These are phyloP conservation scores for Fusarium veterinarium DNA, from an alignment of 2,329 filamentous ascomycete genomes.

Conservation along the genomic window DNA sequence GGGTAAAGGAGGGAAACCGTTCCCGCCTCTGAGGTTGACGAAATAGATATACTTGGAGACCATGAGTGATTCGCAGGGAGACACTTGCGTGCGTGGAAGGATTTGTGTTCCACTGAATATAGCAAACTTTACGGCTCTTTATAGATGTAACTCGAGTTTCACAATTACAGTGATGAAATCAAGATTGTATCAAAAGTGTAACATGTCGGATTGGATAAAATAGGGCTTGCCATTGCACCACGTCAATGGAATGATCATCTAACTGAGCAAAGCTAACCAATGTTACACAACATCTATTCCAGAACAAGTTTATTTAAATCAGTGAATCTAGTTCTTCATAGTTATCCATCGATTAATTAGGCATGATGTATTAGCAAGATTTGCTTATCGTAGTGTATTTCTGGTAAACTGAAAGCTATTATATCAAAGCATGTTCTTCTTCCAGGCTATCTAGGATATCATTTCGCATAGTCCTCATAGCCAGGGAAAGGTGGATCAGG, in stretches of 20 bases:
- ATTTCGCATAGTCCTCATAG: background rate
- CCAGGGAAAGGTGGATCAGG: background rate
- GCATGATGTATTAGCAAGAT: fast-evolving
- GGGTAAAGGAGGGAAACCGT: fast-evolving
- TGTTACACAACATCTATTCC: background rate
- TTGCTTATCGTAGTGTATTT: background rate
- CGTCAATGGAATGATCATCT: fast-evolving
- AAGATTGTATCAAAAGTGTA: background rate
- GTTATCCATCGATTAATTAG: fast-evolving
- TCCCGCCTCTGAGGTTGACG: background rate
- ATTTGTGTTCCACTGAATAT: background rate
- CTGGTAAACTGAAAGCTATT: fast-evolving
- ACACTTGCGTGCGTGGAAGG: fast-evolving
- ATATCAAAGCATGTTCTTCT: fast-evolving
- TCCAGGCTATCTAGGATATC: background rate
- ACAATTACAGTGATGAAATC: background rate
- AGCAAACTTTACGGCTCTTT: background rate
- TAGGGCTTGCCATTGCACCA: background rate
- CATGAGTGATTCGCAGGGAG: background rate
- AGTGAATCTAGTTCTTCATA: fast-evolving
- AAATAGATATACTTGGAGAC: background rate
- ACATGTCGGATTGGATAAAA: background rate
- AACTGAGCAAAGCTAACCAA: background rate
- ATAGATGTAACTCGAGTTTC: background rate
- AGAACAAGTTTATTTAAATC: fast-evolving